A percentile compares a stretch with the other conserved stretches of the same genome.
These are phyloP conservation scores for Physcia stellaris DNA, from an alignment of 495 filamentous ascomycete genomes.

Conservation along the genomic window DNA sequence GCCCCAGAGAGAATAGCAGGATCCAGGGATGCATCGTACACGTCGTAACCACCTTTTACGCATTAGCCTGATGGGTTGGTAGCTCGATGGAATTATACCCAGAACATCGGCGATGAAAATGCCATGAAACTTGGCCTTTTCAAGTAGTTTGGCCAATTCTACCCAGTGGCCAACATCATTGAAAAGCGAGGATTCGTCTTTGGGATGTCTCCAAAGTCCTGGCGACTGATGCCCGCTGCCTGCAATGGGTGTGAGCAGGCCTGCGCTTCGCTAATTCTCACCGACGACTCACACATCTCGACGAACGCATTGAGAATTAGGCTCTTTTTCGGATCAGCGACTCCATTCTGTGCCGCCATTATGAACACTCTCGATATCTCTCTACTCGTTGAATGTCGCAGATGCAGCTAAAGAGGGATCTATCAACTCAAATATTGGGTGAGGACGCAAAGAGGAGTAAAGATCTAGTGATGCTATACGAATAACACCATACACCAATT, in stretches of 20 bases:
- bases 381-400: too few relatives aligned
- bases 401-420: too few relatives aligned
- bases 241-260: slow-evolving; percentile 10
- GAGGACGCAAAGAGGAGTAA: too few relatives aligned
- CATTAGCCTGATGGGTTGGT: not conserved
- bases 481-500: too few relatives aligned
- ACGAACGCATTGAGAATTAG: slow-evolving; percentile 49
- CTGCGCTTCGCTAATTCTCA: not conserved
- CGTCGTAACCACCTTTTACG: slow-evolving; percentile 45
- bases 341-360: too few relatives aligned
- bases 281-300: slow-evolving; percentile 31
- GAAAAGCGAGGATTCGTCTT: slow-evolving; percentile 37
- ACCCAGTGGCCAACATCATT: slow-evolving; percentile 39
- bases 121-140: slow-evolving; percentile 38
- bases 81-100: slow-evolving; percentile 15
- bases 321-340: too few relatives aligned
- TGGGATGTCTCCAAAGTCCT: slow-evolving; percentile 39
- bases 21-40: slow-evolving; percentile 46
- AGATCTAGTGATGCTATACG: too few relatives aligned
- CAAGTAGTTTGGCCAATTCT: slow-evolving; percentile 34
- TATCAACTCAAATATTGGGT: too few relatives aligned
- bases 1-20: slow-evolving; percentile 45
- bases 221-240: slow-evolving; percentile 41
- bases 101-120: slow-evolving; percentile 45
- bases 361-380: too few relatives aligned